phyloP scores from a whole-genome alignment of 441 rosid genomes.

The Melastoma candidum region DNA sequence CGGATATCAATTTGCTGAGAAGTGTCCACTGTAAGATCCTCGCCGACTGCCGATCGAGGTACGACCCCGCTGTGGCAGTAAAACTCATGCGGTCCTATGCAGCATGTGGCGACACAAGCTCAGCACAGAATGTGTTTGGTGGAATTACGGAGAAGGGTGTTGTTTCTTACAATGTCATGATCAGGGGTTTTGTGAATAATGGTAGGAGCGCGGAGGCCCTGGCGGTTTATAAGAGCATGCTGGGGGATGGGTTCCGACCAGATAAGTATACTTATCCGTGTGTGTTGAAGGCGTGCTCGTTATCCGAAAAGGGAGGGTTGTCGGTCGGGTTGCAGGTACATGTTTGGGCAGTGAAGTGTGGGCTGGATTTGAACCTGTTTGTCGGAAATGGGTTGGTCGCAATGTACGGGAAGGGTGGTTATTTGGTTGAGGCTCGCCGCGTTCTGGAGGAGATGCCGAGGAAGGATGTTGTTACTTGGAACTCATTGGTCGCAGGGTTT shows the following conservation, averaged over 20 bases:
- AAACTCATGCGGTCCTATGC: constrained; percentile 44
- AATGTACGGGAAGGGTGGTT: constrained; percentile 51
- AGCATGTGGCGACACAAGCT: constrained; percentile 19
- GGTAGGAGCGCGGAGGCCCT: constrained; percentile 32
- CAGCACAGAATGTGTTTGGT: constrained; percentile 44
- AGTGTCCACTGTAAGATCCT: constrained; percentile 30
- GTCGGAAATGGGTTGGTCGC: constrained; percentile 42
- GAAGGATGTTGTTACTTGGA: constrained; percentile 57
- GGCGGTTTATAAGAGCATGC: constrained; percentile 29
- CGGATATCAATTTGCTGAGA: constrained; percentile 33
- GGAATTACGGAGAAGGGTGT: constrained; percentile 37
- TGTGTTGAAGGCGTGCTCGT: constrained; percentile 45
- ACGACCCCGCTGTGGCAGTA: constrained; percentile 32
- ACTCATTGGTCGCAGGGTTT: constrained; percentile 47
- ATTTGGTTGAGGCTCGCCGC: constrained; percentile 31
- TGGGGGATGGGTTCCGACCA: constrained; percentile 20
- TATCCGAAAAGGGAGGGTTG: constrained; percentile 23
- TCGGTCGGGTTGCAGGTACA: constrained; percentile 37
- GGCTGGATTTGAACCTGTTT: constrained; percentile 34
- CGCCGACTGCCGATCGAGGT: constrained; percentile 14
- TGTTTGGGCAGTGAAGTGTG: constrained; percentile 34
- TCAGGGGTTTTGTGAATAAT: constrained; percentile 42
- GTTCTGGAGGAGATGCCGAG: constrained; percentile 42
- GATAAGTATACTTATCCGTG: constrained; percentile 55
- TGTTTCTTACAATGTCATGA: constrained; percentile 45